These are phyloP conservation scores for Davidsoniella eucalypti DNA, from an alignment of 2,329 filamentous ascomycete species.

Conservation along the genomic window DNA sequence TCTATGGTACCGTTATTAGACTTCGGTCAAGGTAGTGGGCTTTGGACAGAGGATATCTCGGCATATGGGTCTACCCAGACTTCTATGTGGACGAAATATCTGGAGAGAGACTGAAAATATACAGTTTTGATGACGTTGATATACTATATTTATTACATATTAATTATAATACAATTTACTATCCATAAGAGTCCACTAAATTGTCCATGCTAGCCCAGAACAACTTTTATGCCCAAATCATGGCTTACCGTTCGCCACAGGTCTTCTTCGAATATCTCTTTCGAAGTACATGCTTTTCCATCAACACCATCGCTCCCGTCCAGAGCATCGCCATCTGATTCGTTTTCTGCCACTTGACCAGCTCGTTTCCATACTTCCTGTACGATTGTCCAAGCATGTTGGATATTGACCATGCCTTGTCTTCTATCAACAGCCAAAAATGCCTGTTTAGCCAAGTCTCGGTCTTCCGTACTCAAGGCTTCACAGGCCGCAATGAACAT, in stretches of 20 bases:
- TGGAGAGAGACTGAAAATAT: neutral
- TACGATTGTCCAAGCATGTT: constrained; percentile 42
- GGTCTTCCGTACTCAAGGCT: constrained; percentile 31
- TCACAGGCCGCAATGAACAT: constrained; percentile 51
- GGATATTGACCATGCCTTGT: constrained; percentile 51
- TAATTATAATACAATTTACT: neutral
- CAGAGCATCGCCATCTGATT: neutral
- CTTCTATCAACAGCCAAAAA: constrained; percentile 37
- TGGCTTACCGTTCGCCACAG: constrained; percentile 40
- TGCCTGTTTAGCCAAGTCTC: constrained; percentile 31
- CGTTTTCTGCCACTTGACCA: constrained; percentile 21
- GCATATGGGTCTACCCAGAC: neutral
- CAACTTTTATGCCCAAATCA: constrained; percentile 41
- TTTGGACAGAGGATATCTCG: neutral
- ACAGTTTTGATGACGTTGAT: neutral
- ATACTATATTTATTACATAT: neutral
- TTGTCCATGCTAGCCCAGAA: constrained; percentile 32
- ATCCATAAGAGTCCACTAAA: neutral
- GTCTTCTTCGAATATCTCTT: constrained; percentile 20
- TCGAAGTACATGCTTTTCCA: neutral
- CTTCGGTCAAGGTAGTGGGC: constrained; percentile 20
- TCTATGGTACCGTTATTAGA: constrained; percentile 48
- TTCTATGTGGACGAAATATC: constrained; percentile 7
- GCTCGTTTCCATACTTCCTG: constrained; percentile 43
- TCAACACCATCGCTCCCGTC: neutral